A percentile compares a stretch with the other conserved stretches of the same genome.
These are phyloP conservation scores for Aeminium ludgeri DNA, from an alignment of 495 filamentous ascomycete species.

Conservation along the genomic window DNA sequence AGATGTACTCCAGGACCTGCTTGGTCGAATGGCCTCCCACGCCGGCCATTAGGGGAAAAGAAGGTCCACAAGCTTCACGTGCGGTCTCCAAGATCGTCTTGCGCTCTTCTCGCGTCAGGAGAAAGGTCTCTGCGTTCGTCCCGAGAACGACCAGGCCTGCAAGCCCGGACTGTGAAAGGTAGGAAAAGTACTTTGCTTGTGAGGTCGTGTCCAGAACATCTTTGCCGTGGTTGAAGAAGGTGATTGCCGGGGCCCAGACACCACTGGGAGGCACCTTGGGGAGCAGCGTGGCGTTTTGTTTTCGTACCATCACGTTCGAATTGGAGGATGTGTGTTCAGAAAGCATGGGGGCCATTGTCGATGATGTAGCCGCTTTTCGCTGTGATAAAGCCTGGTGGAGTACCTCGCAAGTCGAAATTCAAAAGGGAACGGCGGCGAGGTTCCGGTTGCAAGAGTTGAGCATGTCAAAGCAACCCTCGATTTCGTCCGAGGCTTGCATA, in stretches of 20 bases:
- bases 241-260: conserved; percentile 13
- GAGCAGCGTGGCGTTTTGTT: no score
- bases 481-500: no score
- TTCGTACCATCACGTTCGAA: no score
- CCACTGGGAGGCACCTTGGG: no score
- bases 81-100: background rate
- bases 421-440: no score
- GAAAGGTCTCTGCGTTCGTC: conserved; percentile 12
- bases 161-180: conserved; percentile 7
- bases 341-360: no score
- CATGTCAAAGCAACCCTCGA: no score
- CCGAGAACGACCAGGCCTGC: conserved; percentile 9
- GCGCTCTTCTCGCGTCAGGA: conserved; percentile 10
- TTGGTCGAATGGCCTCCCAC: conserved; percentile 44
- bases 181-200: conserved; percentile 10
- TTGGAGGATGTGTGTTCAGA: no score
- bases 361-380: no score
- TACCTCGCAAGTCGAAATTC: no score
- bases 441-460: no score
- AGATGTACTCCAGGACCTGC: conserved; percentile 39
- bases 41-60: conserved; percentile 12
- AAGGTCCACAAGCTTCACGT: background rate
- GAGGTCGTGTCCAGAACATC: conserved; percentile 3
- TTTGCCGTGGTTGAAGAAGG: conserved; percentile 7
- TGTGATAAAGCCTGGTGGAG: no score